These are phyloP conservation scores for Viola pubescens DNA, from an alignment of 441 rosid species.

Conservation along the genomic window DNA sequence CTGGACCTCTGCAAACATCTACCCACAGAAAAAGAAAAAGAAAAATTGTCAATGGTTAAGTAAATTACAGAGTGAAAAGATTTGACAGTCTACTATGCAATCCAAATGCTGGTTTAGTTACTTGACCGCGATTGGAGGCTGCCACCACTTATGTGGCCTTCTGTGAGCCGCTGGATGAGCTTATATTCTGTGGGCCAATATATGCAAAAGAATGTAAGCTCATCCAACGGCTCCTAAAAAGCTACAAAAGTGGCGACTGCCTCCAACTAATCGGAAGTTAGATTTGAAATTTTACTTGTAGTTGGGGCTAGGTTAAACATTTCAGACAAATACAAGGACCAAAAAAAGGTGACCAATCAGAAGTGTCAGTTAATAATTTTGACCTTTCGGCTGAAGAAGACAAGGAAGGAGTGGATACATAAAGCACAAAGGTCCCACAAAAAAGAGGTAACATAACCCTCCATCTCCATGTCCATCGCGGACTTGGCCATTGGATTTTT, in stretches of 20 bases:
- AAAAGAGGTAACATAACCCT: background rate
- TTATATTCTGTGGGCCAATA: too few relatives aligned
- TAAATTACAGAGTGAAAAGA: background rate
- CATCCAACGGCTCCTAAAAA: background rate
- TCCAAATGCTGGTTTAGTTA: background rate
- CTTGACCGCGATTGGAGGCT: background rate
- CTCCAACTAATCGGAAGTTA: background rate
- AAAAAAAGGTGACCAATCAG: background rate
- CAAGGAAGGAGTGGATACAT: background rate
- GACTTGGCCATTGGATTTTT: background rate
- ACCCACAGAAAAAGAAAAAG: constrained; percentile 14
- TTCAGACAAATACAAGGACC: background rate
- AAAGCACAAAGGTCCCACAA: constrained; percentile 1
- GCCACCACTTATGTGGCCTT: too few relatives aligned
- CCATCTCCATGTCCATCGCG: background rate
- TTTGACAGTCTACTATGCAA: background rate
- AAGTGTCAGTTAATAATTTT: constrained; percentile 7
- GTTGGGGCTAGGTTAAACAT: background rate
- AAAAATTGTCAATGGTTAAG: background rate
- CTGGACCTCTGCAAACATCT: constrained; percentile 97
- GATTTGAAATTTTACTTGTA: background rate
- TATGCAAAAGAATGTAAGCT: background rate
- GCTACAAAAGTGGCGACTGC: too few relatives aligned
- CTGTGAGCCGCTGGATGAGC: too few relatives aligned
- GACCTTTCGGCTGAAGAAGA: background rate